Conservation (phyloP, 1,139 yeast species). For the Entelexis paramagnoliae region DNA sequence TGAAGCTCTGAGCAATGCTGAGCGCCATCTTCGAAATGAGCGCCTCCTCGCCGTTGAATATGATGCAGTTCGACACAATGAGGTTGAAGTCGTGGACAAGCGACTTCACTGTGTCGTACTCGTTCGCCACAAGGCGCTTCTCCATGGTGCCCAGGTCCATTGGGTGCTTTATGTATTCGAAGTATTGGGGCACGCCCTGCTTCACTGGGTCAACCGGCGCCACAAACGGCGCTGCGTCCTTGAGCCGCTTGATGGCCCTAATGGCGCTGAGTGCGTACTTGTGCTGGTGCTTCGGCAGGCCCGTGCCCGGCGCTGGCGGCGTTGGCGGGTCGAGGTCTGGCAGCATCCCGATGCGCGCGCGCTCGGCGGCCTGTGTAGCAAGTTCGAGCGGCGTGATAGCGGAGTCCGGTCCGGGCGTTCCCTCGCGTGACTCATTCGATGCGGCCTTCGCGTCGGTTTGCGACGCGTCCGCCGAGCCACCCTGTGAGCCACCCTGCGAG, state of each 20-base stretch:
- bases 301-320: slow-evolving; percentile 32
- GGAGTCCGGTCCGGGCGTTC: background rate
- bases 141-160: slow-evolving; percentile 94
- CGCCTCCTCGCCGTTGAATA: slow-evolving; percentile 77
- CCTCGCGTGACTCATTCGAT: background rate
- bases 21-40: slow-evolving; percentile 84
- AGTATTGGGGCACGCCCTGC: slow-evolving; percentile 82
- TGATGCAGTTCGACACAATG: slow-evolving; percentile 71
- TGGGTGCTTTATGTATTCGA: slow-evolving; percentile 71
- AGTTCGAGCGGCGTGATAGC: slow-evolving; percentile 21
- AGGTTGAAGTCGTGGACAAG: slow-evolving; percentile 72
- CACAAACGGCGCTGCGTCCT: slow-evolving; percentile 85
- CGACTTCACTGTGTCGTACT: slow-evolving; percentile 59
- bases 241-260: slow-evolving; percentile 70
- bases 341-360: slow-evolving; percentile 20
- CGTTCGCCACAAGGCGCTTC: slow-evolving; percentile 55
- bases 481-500: background rate
- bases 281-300: slow-evolving; percentile 81
- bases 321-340: slow-evolving; percentile 27
- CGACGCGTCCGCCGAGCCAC: background rate
- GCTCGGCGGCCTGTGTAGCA: slow-evolving; percentile 22
- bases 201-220: slow-evolving; percentile 85
- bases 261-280: slow-evolving; percentile 42
- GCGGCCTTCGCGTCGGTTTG: background rate
- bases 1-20: slow-evolving; percentile 82